Base-by-base conservation (phyloP, 2,329 filamentous ascomycete genomes). In the Ophiognomonia clavigignenti-juglandacearum region DNA sequence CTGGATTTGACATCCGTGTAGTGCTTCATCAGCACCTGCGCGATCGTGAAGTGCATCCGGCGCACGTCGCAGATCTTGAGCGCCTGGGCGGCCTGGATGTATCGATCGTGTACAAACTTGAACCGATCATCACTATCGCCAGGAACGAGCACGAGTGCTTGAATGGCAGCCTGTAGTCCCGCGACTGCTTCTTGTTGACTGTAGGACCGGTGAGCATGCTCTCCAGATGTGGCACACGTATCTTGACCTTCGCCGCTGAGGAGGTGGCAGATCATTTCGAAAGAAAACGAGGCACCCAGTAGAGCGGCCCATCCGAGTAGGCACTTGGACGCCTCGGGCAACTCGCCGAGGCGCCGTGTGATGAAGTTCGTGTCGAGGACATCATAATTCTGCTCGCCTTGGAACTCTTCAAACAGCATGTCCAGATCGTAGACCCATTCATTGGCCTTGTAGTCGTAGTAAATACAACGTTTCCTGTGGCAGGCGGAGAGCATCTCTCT, bases 31-130 rank as follows among this genome's bases (percentile, higher is more conserved):
- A 96, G 79, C 0, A 85, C 85, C 59, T 88, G 84, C 0, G 88
- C 86, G 57, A 96, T 88, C 38, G 90, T 82, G 57, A 91, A 96
- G 64, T 96, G 90, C 91, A 96, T 96, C 56, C 86, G 86, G 18
- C 78, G 72, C 19, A 78, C 70, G 46, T 86, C 82, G 58, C 80
- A 82, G 60, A 91, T 83, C 52, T 78, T 80, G 43, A 96, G 70
- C 5, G 79, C 76, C 13, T 78, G 73, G 6, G 88, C 83, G 14
- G 88, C 88, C 60, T 86, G 82, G 42, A 90, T 77, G 58, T 95
- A 95, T 43, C 91, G 81, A 63, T 96, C 91, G 63, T 96, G 91
- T 27, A 85, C 83, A 62, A 96, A 96, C 27, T 83, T 82, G 64
- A 96, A 96, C 34, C 83, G 78, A 63, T 96, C 89, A 58, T 96